A percentile compares a stretch with the other conserved stretches of the same genome.
phyloP scores from a whole-genome alignment of 768 basidiomycete genomes.

The Cystobasidium tubakii region DNA sequence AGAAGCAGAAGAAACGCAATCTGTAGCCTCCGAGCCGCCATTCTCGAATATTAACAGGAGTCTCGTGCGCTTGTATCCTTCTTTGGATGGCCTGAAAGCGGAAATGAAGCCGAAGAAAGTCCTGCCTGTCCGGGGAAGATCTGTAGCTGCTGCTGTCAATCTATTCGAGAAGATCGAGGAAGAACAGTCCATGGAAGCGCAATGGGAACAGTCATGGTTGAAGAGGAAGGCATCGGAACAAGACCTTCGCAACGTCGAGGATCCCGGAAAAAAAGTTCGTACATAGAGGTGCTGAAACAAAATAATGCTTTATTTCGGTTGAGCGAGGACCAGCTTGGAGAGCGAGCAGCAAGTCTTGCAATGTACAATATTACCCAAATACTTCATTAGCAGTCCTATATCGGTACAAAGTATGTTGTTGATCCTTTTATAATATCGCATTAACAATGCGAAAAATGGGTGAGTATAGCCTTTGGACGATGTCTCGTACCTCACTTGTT shows the following conservation, averaged over 20 bases:
- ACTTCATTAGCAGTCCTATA: too few relatives aligned
- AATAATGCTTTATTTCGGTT: neutral
- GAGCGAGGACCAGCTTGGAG: too few relatives aligned
- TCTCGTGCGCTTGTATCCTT: conserved; percentile 15
- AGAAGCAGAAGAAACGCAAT: neutral
- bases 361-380: too few relatives aligned
- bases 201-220: neutral
- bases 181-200: conserved; percentile 24
- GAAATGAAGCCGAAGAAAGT: conserved; percentile 21
- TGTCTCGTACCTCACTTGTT: too few relatives aligned
- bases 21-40: neutral
- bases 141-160: conserved; percentile 7
- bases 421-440: too few relatives aligned
- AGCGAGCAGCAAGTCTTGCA: too few relatives aligned
- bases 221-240: conserved; percentile 13
- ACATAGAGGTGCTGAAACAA: neutral
- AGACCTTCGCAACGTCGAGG: neutral
- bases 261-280: neutral
- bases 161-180: conserved; percentile 31
- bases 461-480: too few relatives aligned
- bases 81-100: conserved; percentile 8
- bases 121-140: conserved; percentile 13
- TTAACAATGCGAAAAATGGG: too few relatives aligned
- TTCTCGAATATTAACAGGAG: neutral
- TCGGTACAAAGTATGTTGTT: too few relatives aligned